Evolutionary conservation across 345 rosid species (phyloP).

Genomic region (Garcia nutans): DNA sequence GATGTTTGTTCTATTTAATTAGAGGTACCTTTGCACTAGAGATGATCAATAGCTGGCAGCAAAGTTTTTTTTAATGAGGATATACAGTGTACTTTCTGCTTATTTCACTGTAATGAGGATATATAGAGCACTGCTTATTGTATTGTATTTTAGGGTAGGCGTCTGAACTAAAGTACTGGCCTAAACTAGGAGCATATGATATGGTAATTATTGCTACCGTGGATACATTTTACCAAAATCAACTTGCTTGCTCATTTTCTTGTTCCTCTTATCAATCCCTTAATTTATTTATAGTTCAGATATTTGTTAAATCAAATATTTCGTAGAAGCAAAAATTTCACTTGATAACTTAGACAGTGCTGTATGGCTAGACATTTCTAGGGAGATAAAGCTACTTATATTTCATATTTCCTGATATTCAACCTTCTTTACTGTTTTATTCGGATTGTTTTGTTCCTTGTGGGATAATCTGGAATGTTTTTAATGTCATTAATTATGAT

Average conservation of each 20-base stretch:
- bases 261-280: not conserved
- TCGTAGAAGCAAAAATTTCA: not conserved
- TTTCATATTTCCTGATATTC: not conserved
- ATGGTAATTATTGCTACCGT: not conserved
- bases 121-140: not conserved
- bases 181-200: not conserved
- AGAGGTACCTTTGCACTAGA: not conserved
- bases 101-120: not conserved
- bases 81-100: not conserved
- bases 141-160: not conserved
- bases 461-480: not conserved
- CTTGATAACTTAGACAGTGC: not conserved
- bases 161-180: not conserved
- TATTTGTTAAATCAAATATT: not conserved
- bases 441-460: not conserved
- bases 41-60: not conserved
- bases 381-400: not conserved
- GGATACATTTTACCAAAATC: not conserved
- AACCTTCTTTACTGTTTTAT: not conserved
- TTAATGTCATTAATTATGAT: not conserved
- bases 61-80: not conserved
- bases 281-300: not conserved
- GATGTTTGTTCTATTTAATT: constrained; percentile 3
- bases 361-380: not conserved
- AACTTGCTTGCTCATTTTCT: not conserved